Base-by-base conservation (phyloP, 495 filamentous ascomycete species). In the Neurospora sp. region DNA sequence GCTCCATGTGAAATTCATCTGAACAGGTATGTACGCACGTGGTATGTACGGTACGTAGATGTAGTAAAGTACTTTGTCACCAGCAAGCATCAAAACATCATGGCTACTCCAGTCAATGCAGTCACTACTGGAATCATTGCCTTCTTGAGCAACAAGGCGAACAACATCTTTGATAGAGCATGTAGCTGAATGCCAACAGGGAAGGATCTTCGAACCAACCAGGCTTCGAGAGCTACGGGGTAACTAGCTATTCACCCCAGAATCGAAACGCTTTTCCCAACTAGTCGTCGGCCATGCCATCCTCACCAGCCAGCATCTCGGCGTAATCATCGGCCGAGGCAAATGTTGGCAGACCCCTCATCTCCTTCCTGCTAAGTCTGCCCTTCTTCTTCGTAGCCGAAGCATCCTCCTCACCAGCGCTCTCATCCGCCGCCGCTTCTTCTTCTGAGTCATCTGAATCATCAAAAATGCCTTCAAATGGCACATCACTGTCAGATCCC, bases 311-410 rank as follows among this genome's bases (percentile, higher is more conserved):
- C 77, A 99, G 79, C 85, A 98, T 87, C 75, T 91, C 91, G 35
- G 94, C 95, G 82, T 98, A 98, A 77, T 99, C 96, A 27, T 98
- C 96, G 23, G 86, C 90, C 39, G 92, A 94, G 27, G 96, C 96
- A 84, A 98, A 99, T 0, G 89, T 96, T 4, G 96, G 96, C 75
- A 99, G 84, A 75, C 88, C 87, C 86, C 92, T 96, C 78, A 98
- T 83, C 87, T 94, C 94, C 87, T 90, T 90, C 78, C 85, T 89
- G 85, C 92, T 93, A 74, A 87, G 85, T 80, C 86, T 89, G 71
- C 85, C 85, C 73, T 87, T 73, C 46, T 72, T 81, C 69, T 83
- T 83, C 11, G 77, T 75, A n/a, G 81, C 79, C 38, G 71, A 77
- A 31, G 42, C n/a, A 5, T 16, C 73, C n/a, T 16, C 74, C n/a